A percentile compares a stretch with the other conserved stretches of the same genome.
These are phyloP conservation scores for Melastoma malabathricum DNA, from an alignment of 345 rosid genomes.

Conservation along the genomic window DNA sequence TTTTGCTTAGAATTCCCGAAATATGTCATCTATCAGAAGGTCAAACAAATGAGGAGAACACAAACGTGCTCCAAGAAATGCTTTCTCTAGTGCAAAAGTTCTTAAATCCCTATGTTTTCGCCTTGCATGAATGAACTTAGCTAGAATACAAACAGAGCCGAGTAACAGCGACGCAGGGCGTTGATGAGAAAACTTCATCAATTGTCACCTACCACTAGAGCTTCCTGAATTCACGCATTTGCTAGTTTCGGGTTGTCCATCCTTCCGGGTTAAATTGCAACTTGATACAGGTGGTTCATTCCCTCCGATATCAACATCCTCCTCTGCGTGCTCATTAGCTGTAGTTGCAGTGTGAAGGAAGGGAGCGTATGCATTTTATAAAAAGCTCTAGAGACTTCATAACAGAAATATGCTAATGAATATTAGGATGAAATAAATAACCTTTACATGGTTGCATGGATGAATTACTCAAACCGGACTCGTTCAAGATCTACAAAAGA, in stretches of 20 bases:
- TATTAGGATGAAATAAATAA: conserved; percentile 10
- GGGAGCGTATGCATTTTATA: too few relatives aligned
- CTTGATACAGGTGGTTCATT: conserved; percentile 67
- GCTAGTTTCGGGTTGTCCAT: conserved; percentile 12
- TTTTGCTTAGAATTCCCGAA: too few relatives aligned
- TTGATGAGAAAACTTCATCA: neutral
- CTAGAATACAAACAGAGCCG: too few relatives aligned
- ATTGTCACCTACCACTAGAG: conserved; percentile 37
- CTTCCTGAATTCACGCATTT: conserved; percentile 24
- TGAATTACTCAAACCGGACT: conserved; percentile 67
- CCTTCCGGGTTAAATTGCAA: conserved; percentile 30
- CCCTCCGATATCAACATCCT: conserved; percentile 76
- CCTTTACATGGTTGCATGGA: conserved; percentile 64
- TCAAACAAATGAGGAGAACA: too few relatives aligned
- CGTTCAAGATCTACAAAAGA: conserved; percentile 45
- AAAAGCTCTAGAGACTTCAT: too few relatives aligned
- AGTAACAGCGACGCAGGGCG: too few relatives aligned
- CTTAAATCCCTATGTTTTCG: too few relatives aligned
- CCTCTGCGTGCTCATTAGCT: conserved; percentile 62
- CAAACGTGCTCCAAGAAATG: too few relatives aligned
- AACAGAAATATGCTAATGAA: too few relatives aligned
- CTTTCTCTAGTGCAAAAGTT: too few relatives aligned
- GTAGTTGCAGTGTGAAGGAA: conserved; percentile 2
- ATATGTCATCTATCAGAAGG: too few relatives aligned
- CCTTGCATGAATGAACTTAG: too few relatives aligned